Evolutionary conservation across 257 asterid genomes (phyloP), one percentile per base, ranked within the genome.

Genomic region (Verbascum thapsus): DNA sequence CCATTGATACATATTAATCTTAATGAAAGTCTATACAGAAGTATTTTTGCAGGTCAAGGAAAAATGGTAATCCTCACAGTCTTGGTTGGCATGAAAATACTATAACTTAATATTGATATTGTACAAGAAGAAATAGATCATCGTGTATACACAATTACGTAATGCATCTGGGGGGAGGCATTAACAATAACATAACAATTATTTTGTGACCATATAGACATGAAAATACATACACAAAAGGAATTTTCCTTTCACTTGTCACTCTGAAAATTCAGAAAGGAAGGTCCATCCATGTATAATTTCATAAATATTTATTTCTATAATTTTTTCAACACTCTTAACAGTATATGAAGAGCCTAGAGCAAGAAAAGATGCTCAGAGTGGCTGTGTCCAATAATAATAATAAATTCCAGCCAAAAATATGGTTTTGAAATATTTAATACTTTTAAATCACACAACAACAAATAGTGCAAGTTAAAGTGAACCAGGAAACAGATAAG

Each of bases 71-170:
- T 37, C 7, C 13, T 57, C 7, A 38, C 18, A 10, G 13, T 38
- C 7, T 0, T 18, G 6, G 17, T 10, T 23, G 9, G 19, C 41
- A 53, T 2, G 0, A 35, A 56, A 10, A 34, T 18, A 18, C 11
- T 38, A 39, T 3, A 38, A 10, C n/a, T 20, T 23, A 13, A 23
- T 23, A 5, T 41, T 17, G 8, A 8, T 34, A 45, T 55, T 30
- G 44, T 32, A 44, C 61, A 55, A 26, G 16, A 13, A 35, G 23
- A 66, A 34, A 43, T 10, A 51, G 37, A 41, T 9, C n/a, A n/a
- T n/a, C n/a, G n/a, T 6, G 39, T 51, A 7, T 16, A 18, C 23
- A 18, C 49, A 16, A 4, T 38, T 37, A 34, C 59, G 58, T 57
- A 47, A 19, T 47, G 44, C 44, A 9, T 41, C 53, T 17, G 30